phyloP scores from a whole-genome alignment of 345 rosid species.

The Laguncularia racemosa region DNA sequence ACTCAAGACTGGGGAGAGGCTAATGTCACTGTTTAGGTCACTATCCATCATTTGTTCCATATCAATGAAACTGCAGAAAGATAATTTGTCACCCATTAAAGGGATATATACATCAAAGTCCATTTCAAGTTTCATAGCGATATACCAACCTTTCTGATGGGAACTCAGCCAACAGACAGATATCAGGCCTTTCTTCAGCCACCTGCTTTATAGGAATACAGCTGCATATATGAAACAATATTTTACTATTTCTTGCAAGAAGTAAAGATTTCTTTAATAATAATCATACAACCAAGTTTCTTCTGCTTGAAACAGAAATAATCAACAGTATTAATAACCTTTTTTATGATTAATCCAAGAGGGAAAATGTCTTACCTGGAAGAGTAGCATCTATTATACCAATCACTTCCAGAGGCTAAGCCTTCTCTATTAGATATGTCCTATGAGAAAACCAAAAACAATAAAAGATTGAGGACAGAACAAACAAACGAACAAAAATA shows the following conservation, averaged over 20 bases:
- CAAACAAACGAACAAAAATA: constrained; percentile 5
- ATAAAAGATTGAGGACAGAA: constrained; percentile 11
- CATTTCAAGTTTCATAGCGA: not conserved
- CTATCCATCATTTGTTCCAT: constrained; percentile 52
- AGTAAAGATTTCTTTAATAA: too few species aligned
- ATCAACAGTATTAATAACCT: not conserved
- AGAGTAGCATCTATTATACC: constrained; percentile 43
- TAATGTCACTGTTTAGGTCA: constrained; percentile 38
- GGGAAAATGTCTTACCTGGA: constrained; percentile 32
- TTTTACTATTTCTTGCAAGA: not conserved
- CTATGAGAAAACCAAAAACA: constrained; percentile 22
- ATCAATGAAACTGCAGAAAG: constrained; percentile 49
- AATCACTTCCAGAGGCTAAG: constrained; percentile 51
- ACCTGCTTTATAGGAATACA: constrained; percentile 59
- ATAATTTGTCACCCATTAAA: not conserved
- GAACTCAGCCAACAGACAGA: constrained; percentile 71
- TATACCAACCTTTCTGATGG: constrained; percentile 53
- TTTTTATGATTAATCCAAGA: not conserved
- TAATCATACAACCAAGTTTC: too few species aligned
- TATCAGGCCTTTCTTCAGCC: constrained; percentile 57
- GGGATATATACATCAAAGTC: not conserved
- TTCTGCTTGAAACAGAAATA: not conserved
- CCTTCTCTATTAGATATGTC: constrained; percentile 78
- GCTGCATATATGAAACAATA: constrained; percentile 25
- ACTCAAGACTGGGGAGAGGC: constrained; percentile 34